A percentile compares a stretch with the other conserved stretches of the same genome.
phyloP scores from a whole-genome alignment of 768 basidiomycete genomes.

The Xerocomellus amylosporus region DNA sequence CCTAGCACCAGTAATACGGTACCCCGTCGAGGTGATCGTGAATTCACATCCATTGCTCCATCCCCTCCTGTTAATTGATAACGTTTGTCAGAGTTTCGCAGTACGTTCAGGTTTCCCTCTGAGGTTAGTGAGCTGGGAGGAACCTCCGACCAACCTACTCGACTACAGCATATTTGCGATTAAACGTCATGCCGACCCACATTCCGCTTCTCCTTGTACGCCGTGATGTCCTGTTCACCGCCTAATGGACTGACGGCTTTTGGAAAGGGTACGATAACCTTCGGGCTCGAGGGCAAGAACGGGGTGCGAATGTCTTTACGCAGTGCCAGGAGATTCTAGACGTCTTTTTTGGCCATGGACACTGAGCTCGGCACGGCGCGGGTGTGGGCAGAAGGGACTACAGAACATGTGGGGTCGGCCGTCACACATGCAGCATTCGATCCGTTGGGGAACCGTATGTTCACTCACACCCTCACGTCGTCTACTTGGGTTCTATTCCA shows the following conservation, averaged over 20 bases:
- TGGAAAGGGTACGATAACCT: constrained; percentile 47
- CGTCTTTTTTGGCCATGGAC: constrained; percentile 40
- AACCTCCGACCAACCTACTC: neutral
- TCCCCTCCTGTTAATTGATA: no score
- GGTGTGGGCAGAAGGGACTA: constrained; percentile 50
- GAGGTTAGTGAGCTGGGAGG: neutral
- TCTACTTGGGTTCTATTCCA: constrained; percentile 36
- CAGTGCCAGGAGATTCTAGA: constrained; percentile 47
- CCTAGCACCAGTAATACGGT: no score
- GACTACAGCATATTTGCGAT: neutral
- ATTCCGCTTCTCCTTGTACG: constrained; percentile 29
- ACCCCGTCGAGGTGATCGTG: no score
- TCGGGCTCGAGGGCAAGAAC: constrained; percentile 42
- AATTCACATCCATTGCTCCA: no score
- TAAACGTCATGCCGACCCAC: constrained; percentile 25
- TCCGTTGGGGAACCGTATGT: neutral
- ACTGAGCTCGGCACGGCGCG: constrained; percentile 52
- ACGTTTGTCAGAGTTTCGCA: neutral
- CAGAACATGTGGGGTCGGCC: constrained; percentile 42
- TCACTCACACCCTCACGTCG: neutral
- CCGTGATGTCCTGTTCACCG: neutral
- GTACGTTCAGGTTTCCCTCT: neutral
- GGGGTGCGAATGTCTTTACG: constrained; percentile 38
- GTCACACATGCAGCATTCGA: neutral
- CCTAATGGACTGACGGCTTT: neutral